Evolutionary conservation across 345 rosid species (phyloP), one percentile per base, ranked within the genome.

Genomic region (Lenwebbia sp.): DNA sequence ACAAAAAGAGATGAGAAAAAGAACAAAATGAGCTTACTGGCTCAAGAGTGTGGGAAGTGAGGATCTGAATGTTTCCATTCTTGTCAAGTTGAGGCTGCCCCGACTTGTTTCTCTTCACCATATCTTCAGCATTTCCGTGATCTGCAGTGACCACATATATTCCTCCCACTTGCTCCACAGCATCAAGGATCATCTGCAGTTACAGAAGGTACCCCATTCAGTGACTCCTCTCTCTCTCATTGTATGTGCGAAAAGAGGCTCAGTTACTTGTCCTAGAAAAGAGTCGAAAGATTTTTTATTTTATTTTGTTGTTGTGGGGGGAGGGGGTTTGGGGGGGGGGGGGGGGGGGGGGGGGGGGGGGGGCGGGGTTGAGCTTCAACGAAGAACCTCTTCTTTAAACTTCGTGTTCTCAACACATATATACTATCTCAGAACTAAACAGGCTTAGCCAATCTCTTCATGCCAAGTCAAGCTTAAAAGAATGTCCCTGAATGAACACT

Each of bases 61-160:
- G 97, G 47, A 96, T 93, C 92, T 97, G 99, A 88, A 97, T 87
- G 14, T 92, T 90, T 82, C 99, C 99, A 85, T 84, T 89, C 91
- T 95, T 95, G 87, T 91, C 98, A 44, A 89, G 49, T 50, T 65
- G 75, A 49, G 99, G 99, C 89, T 94, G 88, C 6, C 98, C 99
- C 37, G 95, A 85, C 84, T 97, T 97, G 88, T 93, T 92, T 85
- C 98, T 94, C 93, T 97, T 96, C 15, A 94, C 99, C 98, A 97
- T 97, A 90, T 96, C 99, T 92, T 97, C 99, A 7, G 99, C 98
- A 85, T 97, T 97, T 60, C 99, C 99, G 70, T 97, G 99, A 93
- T 97, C 99, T 33, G 99, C 99, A 84, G 99, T 97, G 54, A 97
- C 92, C 28, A 97, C 95, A 86, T 92, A 97, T 56, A 97, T 96